Base-by-base conservation (phyloP, 768 basidiomycete genomes). In the Phaeolepiota aurea region DNA sequence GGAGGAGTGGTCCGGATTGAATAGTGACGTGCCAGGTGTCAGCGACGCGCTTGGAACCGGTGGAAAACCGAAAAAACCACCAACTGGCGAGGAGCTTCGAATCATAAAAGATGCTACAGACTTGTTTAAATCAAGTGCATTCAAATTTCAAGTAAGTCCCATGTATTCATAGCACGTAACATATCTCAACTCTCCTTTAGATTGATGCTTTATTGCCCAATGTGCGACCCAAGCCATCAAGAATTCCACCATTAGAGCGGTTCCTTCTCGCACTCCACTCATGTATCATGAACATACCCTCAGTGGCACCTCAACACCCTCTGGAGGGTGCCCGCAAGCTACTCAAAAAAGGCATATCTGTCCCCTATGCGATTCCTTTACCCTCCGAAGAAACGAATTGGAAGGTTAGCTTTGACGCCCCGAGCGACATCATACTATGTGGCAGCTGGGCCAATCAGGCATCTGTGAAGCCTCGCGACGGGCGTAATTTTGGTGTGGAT, bases 361-460 rank as follows among this genome's bases (percentile, higher is more conserved):
- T 90, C 0, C 82, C 86, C 0, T 87, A 82, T 52, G 71, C 78
- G 1, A 52, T 71, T 1, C 89, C 90, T 0, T 63, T 75, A 16
- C 88, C 87, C 0, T 70, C 77, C 0, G 76, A 83, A 54, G 85
- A 87, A 23, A 79, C 81, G 0, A 90, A 92, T 42, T 96, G 91
- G 91, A 90, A 79, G 38, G 80, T 96, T 15, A 71, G 78, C 0
- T 96, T 86, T 51, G 78, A 85, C 47, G 72, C 69, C 32, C 93
- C 92, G 1, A 69, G 63, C 18, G 86, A 90, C 43, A 76, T 94
- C 14, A 67, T 76, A 4, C 60, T 97, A 2, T 79, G 82, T 1
- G 92, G 93, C 10, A 90, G 87, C 48, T 97, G 91, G 90, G 75
- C 80, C 0, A 84, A 87, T 44, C 78, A 81, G 50, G 66, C 82